These are phyloP conservation scores for Epichloe glyceriae DNA, from an alignment of 2,329 filamentous ascomycete species.

Conservation along the genomic window DNA sequence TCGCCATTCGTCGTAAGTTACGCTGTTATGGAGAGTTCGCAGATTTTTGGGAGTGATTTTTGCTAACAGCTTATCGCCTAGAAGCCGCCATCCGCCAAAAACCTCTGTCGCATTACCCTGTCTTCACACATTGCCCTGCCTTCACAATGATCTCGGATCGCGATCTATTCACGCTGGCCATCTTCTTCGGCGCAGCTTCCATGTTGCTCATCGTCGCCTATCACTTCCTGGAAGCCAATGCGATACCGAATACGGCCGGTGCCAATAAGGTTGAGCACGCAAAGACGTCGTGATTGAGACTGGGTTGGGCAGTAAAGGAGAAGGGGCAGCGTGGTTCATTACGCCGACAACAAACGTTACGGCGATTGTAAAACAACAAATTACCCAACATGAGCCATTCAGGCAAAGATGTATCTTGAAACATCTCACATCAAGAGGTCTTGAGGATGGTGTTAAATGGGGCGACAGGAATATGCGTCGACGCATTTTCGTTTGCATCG, in stretches of 20 bases:
- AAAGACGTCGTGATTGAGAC: conserved; percentile 2
- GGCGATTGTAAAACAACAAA: not conserved
- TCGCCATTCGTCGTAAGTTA: not conserved
- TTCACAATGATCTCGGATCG: conserved; percentile 84
- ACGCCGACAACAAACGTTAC: not conserved
- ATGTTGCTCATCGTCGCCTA: conserved; percentile 93
- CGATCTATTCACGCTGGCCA: conserved; percentile 79
- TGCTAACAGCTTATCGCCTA: not conserved
- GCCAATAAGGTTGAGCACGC: not conserved
- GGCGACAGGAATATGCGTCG: not conserved
- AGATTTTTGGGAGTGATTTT: not conserved
- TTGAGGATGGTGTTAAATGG: too few relatives aligned
- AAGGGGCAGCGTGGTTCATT: not conserved
- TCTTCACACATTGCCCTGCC: conserved; percentile 21
- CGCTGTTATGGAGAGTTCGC: fast-evolving
- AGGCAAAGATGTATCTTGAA: not conserved
- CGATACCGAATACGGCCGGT: conserved; percentile 19
- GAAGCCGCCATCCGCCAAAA: not conserved
- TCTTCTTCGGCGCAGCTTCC: conserved; percentile 79
- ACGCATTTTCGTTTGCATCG: not conserved
- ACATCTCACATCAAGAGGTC: not conserved
- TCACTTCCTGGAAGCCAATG: conserved; percentile 92
- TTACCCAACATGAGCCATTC: not conserved
- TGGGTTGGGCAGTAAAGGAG: not conserved
- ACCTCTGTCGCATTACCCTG: conserved; percentile 1